phyloP scores from a whole-genome alignment of 2,329 filamentous ascomycete genomes.

The Seiridium unicorne region DNA sequence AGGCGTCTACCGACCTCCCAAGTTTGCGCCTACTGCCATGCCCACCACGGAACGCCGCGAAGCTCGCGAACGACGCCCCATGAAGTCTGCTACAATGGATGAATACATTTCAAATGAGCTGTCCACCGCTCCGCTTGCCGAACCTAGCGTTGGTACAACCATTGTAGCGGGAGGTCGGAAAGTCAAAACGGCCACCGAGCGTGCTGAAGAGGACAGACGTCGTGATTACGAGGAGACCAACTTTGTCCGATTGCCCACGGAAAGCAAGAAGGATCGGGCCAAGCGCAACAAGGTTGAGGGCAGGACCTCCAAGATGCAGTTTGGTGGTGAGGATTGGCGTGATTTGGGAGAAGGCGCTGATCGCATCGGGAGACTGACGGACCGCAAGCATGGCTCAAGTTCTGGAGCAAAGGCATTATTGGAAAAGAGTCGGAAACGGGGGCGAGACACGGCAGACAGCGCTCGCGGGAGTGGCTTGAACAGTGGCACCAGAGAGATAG shows the following conservation, averaged over 20 bases:
- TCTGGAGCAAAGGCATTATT: conserved; percentile 60
- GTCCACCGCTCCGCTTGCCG: conserved; percentile 74
- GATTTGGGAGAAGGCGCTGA: conserved; percentile 82
- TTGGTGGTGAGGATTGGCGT: conserved; percentile 91
- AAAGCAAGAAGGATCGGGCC: conserved; percentile 81
- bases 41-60: conserved; percentile 65
- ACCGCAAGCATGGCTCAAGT: conserved; percentile 59
- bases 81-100: conserved; percentile 82
- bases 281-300: conserved; percentile 58
- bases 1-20: conserved; percentile 85
- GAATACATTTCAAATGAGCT: conserved; percentile 89
- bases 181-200: conserved; percentile 74
- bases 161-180: conserved; percentile 77
- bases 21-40: conserved; percentile 84
- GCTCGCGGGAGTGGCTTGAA: conserved; percentile 59
- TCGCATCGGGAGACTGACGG: conserved; percentile 80
- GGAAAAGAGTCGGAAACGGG: conserved; percentile 85
- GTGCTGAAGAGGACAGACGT: conserved; percentile 74
- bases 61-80: conserved; percentile 58
- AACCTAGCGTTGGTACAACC: conserved; percentile 90
- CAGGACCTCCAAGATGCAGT: conserved; percentile 59
- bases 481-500: conserved; percentile 54
- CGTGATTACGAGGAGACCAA: conserved; percentile 89
- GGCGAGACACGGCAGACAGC: conserved; percentile 65
- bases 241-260: conserved; percentile 80